Conservation (phyloP, 176 grass and related monocot species). For the Thinopyrum elongatum region DNA sequence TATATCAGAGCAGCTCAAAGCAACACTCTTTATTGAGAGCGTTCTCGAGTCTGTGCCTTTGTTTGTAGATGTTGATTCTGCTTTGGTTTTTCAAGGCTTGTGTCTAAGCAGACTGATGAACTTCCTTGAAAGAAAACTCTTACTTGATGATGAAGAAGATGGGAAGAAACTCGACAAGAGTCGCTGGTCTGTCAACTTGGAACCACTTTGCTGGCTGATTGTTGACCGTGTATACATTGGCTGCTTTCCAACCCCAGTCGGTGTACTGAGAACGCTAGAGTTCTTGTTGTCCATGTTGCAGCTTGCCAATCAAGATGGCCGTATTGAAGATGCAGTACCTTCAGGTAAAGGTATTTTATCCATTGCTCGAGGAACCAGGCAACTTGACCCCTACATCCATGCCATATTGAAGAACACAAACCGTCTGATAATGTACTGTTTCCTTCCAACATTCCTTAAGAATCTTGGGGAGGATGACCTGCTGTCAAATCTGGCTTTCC, state of each 20-base stretch:
- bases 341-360: conserved; percentile 91
- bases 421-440: conserved; percentile 97
- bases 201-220: conserved; percentile 94
- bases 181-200: conserved; percentile 91
- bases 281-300: conserved; percentile 98
- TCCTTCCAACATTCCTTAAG: conserved; percentile 83
- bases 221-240: conserved; percentile 97
- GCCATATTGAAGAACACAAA: conserved; percentile 98
- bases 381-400: conserved; percentile 95
- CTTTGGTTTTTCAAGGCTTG: conserved; percentile 93
- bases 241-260: conserved; percentile 87
- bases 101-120: conserved; percentile 99
- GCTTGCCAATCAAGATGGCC: conserved; percentile 94
- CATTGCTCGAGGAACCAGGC: conserved; percentile 80
- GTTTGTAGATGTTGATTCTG: conserved; percentile 82
- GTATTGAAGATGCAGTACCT: conserved; percentile 86
- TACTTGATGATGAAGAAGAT: conserved; percentile 96
- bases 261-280: conserved; percentile 78
- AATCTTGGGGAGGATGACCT: conserved; percentile 89
- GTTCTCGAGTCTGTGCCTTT: conserved; percentile 87
- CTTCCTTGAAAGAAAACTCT: conserved; percentile 91
- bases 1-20: conserved; percentile 86
- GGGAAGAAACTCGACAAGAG: conserved; percentile 90
- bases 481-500: conserved; percentile 71
- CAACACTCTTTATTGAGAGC: conserved; percentile 75